Base-by-base conservation (phyloP, 371 early-diverging fungal genomes). In the Apophysomyces sp. region DNA sequence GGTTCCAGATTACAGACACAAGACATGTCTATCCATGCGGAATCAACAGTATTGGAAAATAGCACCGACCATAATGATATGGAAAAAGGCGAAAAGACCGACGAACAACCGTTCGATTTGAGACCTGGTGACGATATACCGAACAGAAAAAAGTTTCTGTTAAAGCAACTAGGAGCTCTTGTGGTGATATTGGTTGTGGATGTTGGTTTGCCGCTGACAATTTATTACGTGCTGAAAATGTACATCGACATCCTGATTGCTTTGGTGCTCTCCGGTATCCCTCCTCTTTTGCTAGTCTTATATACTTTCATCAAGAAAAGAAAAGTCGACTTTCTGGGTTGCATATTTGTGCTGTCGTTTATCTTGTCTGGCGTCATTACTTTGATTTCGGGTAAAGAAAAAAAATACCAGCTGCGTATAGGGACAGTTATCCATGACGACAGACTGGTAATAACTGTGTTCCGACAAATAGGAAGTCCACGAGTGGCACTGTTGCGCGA, bases 401-500 rank as follows among this genome's bases (percentile, higher is more conserved):
- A 18, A 1, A 11, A 18, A 16, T 18, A 21, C n/a, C n/a, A n/a
- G n/a, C n/a, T n/a, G n/a, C n/a, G n/a, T n/a, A n/a, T n/a, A n/a
- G n/a, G n/a, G n/a, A n/a, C n/a, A n/a, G n/a, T n/a, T n/a, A n/a
- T n/a, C n/a, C n/a, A n/a, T n/a, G n/a, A n/a, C n/a, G n/a, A n/a
- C n/a, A n/a, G n/a, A n/a, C 37, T 34, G 34, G 34, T 34, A 12
- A 34, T 12, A 7, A 34, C 34, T 34, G 34, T 34, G 34, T 32
- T 32, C 8, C 4, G 34, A 34, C 8, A 54, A 7, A 21, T 16
- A 29, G 49, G 49, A 29, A 55, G 63, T 40, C 54, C 71, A 44
- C 63, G 71, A 16, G 55, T 66, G 24, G 58, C 66, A 26, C 55
- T 70, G 27, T 63, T 70, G 44, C 62, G 71, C 27, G 71, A 70